Conservation (phyloP, 371 early-diverging fungal species). For the Batrachochytrium dendrobatidis region DNA sequence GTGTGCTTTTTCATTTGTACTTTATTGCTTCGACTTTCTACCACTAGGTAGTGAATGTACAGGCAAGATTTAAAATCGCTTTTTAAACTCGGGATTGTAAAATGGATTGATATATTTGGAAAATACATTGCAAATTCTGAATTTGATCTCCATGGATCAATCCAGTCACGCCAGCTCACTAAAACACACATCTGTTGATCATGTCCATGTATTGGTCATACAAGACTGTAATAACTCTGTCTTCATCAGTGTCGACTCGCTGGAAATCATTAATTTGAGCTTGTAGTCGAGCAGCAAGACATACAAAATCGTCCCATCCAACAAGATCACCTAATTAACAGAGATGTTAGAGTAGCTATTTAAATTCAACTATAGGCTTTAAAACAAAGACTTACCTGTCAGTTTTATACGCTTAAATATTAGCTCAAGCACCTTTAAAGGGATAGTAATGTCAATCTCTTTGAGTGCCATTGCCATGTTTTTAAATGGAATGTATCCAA, state of each 20-base stretch:
- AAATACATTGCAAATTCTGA: too few species aligned
- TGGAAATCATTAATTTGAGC: slow-evolving; percentile 13
- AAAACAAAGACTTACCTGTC: slow-evolving; percentile 4
- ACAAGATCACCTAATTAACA: neutral
- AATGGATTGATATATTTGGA: too few species aligned
- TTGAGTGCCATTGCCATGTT: neutral
- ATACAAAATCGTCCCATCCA: slow-evolving; percentile 15
- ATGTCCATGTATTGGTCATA: slow-evolving; percentile 13
- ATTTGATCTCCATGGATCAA: too few species aligned
- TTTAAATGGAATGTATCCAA: slow-evolving; percentile 5
- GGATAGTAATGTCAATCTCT: slow-evolving; percentile 10
- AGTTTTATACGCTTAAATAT: neutral
- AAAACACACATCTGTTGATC: slow-evolving; percentile 4
- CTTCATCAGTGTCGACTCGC: slow-evolving; percentile 6
- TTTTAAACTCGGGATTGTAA: too few species aligned
- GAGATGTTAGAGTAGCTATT: too few species aligned
- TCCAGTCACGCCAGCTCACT: too few species aligned
- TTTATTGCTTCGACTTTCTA: too few species aligned
- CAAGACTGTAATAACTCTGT: slow-evolving; percentile 10
- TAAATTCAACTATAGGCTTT: neutral
- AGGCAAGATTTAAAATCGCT: too few species aligned
- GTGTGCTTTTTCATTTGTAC: too few species aligned
- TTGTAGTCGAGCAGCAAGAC: neutral
- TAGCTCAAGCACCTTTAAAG: slow-evolving; percentile 2
- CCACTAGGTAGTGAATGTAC: too few species aligned